These are phyloP conservation scores for Colletotrichum viniferum DNA, from an alignment of 2,329 filamentous ascomycete species.

Conservation along the genomic window DNA sequence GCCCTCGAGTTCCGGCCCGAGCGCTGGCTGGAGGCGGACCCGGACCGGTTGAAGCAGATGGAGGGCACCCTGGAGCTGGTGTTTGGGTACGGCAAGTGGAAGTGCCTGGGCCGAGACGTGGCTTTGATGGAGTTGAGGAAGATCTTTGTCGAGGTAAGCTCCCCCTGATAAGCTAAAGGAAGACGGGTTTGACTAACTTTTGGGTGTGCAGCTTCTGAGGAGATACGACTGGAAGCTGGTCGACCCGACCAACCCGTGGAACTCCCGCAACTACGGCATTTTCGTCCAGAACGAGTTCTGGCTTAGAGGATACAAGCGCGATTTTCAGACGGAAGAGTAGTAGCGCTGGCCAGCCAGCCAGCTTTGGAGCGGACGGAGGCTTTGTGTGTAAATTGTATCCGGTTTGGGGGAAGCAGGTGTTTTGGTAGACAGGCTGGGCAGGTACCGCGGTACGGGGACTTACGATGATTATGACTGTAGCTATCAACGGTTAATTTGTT, in stretches of 20 bases:
- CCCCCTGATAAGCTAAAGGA: too few species aligned
- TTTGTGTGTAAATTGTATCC: neutral
- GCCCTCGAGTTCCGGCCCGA: slow-evolving; percentile 16
- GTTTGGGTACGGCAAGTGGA: slow-evolving; percentile 43
- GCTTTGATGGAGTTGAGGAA: slow-evolving; percentile 41
- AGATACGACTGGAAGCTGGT: slow-evolving; percentile 33
- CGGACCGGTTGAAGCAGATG: slow-evolving; percentile 35
- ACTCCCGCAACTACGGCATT: slow-evolving; percentile 8
- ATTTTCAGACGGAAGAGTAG: neutral
- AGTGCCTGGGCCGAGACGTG: slow-evolving; percentile 42
- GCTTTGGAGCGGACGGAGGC: neutral
- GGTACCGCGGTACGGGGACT: neutral
- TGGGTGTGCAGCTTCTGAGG: slow-evolving; percentile 28
- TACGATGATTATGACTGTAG: neutral
- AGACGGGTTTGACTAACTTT: neutral
- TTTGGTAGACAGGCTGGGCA: neutral
- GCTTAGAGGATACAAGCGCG: neutral
- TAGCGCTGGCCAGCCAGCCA: neutral
- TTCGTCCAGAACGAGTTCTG: neutral
- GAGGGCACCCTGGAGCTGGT: slow-evolving; percentile 41
- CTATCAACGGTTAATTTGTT: neutral
- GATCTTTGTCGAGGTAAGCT: slow-evolving; percentile 31
- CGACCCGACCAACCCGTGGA: slow-evolving; percentile 34
- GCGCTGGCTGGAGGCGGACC: slow-evolving; percentile 23
- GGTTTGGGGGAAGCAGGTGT: neutral